phyloP scores from a whole-genome alignment of 352 stramenopile species.

The Pythium brachiatum region DNA sequence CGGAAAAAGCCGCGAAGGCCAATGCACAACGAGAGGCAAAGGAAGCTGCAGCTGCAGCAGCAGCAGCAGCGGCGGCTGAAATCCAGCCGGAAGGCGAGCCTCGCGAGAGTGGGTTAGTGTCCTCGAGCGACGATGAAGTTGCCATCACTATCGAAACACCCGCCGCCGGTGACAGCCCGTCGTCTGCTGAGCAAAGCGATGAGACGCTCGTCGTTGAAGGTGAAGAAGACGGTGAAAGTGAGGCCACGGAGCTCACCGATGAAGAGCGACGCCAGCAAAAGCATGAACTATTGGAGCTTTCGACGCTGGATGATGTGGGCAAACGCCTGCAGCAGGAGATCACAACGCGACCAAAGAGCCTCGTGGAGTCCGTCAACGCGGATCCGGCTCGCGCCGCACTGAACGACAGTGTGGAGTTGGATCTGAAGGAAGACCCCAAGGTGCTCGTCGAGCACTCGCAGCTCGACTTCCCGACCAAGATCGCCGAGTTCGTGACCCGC shows the following conservation, averaged over 20 bases:
- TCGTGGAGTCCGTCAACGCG: constrained; percentile 2
- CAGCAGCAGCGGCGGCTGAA: background rate
- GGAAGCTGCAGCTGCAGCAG: background rate
- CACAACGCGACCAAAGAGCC: background rate
- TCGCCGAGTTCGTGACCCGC: constrained; percentile 15
- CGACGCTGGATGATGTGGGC: background rate
- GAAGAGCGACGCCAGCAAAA: constrained; percentile 4
- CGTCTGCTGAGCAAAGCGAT: background rate
- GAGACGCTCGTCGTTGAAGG: background rate
- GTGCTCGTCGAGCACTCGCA: constrained; percentile 3
- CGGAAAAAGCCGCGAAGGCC: background rate
- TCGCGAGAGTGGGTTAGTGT: background rate
- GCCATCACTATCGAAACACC: constrained; percentile 4
- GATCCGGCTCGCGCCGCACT: constrained; percentile 2
- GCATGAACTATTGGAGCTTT: constrained; percentile 3
- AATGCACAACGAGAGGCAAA: background rate
- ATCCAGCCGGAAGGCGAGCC: constrained; percentile 12
- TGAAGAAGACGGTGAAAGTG: background rate
- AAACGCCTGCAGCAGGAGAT: background rate
- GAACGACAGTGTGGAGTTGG: background rate
- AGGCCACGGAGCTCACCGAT: background rate
- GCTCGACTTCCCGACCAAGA: constrained; percentile 19
- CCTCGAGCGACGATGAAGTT: background rate
- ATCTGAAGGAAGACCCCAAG: constrained; percentile 5
- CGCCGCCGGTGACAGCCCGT: background rate